phyloP scores from a whole-genome alignment of 2,329 filamentous ascomycete species.

The Tympanopsis confertula region DNA sequence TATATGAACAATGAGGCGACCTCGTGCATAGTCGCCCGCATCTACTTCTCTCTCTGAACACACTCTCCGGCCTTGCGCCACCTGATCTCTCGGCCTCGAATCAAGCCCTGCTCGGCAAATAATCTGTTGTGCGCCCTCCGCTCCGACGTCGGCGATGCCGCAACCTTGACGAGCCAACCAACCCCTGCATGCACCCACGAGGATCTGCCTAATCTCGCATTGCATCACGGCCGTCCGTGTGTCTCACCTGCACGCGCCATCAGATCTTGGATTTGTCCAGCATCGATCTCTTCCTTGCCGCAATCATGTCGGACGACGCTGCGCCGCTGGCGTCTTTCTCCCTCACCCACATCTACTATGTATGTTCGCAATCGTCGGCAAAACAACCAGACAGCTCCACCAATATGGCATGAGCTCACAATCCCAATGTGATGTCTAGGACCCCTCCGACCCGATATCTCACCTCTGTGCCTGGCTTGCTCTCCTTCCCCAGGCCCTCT shows the following conservation, averaged over 20 bases:
- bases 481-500: constrained; percentile 81
- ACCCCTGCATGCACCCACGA: too few species aligned
- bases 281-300: too few species aligned
- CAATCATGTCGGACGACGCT: constrained; percentile 19
- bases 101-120: too few species aligned
- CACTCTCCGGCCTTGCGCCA: too few species aligned
- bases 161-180: too few species aligned
- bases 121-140: too few species aligned
- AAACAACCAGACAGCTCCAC: constrained; percentile 1
- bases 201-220: neutral
- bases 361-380: constrained; percentile 40
- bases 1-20: too few species aligned
- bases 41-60: too few species aligned
- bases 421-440: constrained; percentile 34
- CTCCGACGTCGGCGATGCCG: too few species aligned
- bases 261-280: too few species aligned
- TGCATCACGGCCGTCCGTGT: neutral
- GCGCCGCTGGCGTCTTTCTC: constrained; percentile 74
- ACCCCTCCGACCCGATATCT: constrained; percentile 74
- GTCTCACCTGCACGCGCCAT: neutral
- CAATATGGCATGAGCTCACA: constrained; percentile 1
- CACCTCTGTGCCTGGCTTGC: constrained; percentile 88
- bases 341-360: constrained; percentile 92
- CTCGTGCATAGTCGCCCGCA: too few species aligned
- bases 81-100: too few species aligned